Base-by-base conservation (phyloP, 495 filamentous ascomycete genomes). In the Wilcoxina mikolae region DNA sequence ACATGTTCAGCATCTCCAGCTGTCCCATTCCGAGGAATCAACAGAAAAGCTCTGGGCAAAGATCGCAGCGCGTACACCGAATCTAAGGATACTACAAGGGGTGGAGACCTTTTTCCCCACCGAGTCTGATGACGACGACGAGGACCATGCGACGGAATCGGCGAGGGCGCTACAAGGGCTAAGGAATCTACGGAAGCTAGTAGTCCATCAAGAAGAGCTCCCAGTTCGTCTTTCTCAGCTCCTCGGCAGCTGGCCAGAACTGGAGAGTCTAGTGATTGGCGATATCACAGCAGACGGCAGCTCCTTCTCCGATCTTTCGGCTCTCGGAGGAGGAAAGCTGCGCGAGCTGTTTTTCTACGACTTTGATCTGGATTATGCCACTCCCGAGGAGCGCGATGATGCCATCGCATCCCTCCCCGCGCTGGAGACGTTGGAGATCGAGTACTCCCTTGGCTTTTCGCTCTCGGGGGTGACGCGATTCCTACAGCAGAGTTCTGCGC, bases 21-120 rank as follows among this genome's bases (percentile, higher is more conserved):
- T 54, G 2, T 25, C 35, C 25, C 49, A 33, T 10, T 4, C 4
- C 5, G n/a, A 33, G 4, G 2, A 1, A 1, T 28, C 39, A 17
- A 44, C 33, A 5, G n/a, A 7, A 9, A 28, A 12, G 2, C 35
- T 26, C 7, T 54, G 51, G 51, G 9, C 22, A 2, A 10, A 12
- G 10, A 24, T 54, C 18, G 38, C 23, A 2, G 17, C 17, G 11
- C 22, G 9, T 7, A 45, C 51, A 12, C 51, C 51, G 9, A 43
- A 54, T 25, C 51, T 54, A 10, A 9, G 23, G 12, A 28, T 4
- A 3, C 35, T 54, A 4, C 22, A 45, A 11, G 51, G 51, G 9
- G 51, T 54, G 10, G 41, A 44, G 4, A 54, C 17, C 38, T 54
- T 54, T 18, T 54, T 54, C 39, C 31, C 12, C 18, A 15, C 22